phyloP scores from a whole-genome alignment of 306 rosid genomes.

The Trichosanthes cucumerina region DNA sequence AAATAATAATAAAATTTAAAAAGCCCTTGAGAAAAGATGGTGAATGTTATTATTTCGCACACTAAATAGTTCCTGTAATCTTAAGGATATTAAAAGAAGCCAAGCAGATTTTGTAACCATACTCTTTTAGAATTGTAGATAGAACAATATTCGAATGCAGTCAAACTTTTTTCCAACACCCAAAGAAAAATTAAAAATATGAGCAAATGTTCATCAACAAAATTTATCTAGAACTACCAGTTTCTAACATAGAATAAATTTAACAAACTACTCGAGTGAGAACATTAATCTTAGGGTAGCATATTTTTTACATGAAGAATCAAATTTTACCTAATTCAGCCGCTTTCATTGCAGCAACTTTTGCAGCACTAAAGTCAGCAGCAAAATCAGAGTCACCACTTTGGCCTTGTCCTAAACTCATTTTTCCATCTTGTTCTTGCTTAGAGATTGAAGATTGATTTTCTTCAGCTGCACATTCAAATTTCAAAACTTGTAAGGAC shows the following conservation, averaged over 20 bases:
- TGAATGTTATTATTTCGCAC: background rate
- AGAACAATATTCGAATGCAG: background rate
- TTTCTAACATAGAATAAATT: background rate
- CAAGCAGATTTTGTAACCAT: background rate
- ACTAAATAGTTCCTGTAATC: background rate
- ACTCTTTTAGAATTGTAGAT: background rate
- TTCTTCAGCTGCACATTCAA: conserved; percentile 33
- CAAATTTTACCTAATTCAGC: conserved; percentile 71
- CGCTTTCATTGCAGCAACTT: conserved; percentile 92
- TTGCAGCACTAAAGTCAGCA: conserved; percentile 64
- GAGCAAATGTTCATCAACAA: background rate
- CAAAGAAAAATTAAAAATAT: background rate
- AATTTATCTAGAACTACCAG: background rate
- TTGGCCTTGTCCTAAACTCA: conserved; percentile 24
- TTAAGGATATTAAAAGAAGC: background rate
- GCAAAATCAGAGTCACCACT: conserved; percentile 33
- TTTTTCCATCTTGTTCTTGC: conserved; percentile 33
- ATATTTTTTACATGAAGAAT: background rate
- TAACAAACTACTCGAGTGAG: background rate
- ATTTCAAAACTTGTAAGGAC: conserved; percentile 19
- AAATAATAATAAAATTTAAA: no score
- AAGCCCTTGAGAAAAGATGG: background rate
- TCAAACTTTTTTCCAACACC: background rate
- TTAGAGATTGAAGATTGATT: conserved; percentile 19
- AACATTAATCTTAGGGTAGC: background rate